Conservation (phyloP, 177 flowering plant species). For the Vitis hybrid region DNA sequence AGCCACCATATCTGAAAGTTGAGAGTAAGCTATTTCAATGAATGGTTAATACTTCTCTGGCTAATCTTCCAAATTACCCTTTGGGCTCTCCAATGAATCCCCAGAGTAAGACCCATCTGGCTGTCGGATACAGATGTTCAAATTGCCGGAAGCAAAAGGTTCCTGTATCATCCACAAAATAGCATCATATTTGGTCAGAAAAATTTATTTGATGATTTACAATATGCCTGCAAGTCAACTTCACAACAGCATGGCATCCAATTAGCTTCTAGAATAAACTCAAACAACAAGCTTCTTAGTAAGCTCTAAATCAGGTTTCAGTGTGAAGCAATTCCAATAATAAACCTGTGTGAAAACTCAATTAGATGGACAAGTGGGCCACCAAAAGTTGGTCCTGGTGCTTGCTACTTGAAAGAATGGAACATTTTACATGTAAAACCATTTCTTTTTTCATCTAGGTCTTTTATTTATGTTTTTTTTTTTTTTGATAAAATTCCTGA, state of each 20-base stretch:
- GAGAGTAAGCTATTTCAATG: slow-evolving; percentile 10
- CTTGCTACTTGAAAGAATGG: no score
- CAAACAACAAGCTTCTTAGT: neutral
- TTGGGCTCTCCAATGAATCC: slow-evolving; percentile 40
- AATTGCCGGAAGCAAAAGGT: slow-evolving; percentile 30
- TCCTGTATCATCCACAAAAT: slow-evolving; percentile 30
- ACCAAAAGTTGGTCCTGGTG: no score
- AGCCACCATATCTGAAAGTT: slow-evolving; percentile 8
- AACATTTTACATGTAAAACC: no score
- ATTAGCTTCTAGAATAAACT: neutral
- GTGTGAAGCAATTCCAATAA: neutral
- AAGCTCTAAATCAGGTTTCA: neutral
- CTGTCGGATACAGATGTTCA: slow-evolving; percentile 42
- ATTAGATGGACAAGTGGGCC: no score
- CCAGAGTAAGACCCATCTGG: slow-evolving; percentile 46
- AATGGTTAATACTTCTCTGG: slow-evolving; percentile 16
- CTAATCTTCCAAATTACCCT: slow-evolving; percentile 27
- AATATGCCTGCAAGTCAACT: neutral
- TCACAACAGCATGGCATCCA: neutral
- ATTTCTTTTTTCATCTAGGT: no score
- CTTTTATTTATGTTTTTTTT: no score
- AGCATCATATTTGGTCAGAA: neutral
- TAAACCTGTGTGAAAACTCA: neutral
- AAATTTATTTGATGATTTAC: neutral
- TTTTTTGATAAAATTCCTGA: no score